A percentile compares a stretch with the other conserved stretches of the same genome.
Conservation (phyloP, 768 basidiomycete genomes). For the Cystofilobasidium ferigula region DNA sequence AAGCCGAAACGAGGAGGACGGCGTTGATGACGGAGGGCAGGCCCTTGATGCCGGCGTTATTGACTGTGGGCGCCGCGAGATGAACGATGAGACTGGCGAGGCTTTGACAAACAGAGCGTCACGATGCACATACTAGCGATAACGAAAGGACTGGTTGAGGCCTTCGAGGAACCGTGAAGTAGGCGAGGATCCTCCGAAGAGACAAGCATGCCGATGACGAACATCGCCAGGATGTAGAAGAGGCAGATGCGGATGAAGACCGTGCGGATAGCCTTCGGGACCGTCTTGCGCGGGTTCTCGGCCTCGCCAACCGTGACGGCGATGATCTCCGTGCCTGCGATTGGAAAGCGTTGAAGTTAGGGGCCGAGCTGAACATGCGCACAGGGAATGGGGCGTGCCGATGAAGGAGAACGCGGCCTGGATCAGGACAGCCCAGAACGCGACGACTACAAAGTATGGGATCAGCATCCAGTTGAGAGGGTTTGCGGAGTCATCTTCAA, state of each 20-base stretch:
- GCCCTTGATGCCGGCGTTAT: conserved; percentile 35
- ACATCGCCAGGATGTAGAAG: conserved; percentile 31
- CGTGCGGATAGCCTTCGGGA: conserved; percentile 14
- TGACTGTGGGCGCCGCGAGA: conserved; percentile 30
- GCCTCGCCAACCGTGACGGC: conserved; percentile 39
- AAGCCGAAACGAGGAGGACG: conserved; percentile 37
- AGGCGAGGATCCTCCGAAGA: conserved; percentile 29
- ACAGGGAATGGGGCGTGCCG: conserved; percentile 2
- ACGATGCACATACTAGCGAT: conserved; percentile 2
- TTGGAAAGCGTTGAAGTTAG: no score
- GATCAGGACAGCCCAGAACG: conserved; percentile 43
- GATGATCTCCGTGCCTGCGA: conserved; percentile 17
- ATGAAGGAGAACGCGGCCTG: conserved; percentile 25
- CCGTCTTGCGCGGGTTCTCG: conserved; percentile 40
- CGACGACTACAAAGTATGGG: no score
- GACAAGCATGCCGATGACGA: conserved; percentile 37
- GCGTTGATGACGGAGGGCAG: conserved; percentile 38
- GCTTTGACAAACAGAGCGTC: not conserved
- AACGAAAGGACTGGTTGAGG: conserved; percentile 37
- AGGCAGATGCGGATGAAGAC: conserved; percentile 29
- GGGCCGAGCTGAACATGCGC: conserved; percentile 42
- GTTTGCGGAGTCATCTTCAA: no score
- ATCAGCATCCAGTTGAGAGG: no score
- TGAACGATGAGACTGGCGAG: conserved; percentile 8
- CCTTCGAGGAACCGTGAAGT: conserved; percentile 27